Conservation (phyloP, 2,329 filamentous ascomycete species). For the Colletotrichum sp. region DNA sequence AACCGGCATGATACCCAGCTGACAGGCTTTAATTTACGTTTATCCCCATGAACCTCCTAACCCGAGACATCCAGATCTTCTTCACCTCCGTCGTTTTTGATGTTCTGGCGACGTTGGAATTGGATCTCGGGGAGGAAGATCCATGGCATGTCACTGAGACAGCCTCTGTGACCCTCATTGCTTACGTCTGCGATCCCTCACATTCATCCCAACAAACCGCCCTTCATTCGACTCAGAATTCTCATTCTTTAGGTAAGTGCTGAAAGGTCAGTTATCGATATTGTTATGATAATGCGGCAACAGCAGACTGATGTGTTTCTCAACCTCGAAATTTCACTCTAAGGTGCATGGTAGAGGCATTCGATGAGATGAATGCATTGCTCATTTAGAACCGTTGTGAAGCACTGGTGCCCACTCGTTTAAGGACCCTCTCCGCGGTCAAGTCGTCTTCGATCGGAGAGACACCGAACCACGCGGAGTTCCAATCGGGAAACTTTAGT, state of each 20-base stretch:
- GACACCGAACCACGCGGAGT: neutral
- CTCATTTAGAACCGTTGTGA: neutral
- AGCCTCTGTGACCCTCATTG: neutral
- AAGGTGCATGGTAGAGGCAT: neutral
- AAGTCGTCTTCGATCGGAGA: neutral
- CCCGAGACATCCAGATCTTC: rapidly evolving
- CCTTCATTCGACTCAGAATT: neutral
- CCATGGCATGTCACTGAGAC: neutral
- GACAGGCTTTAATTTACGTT: neutral
- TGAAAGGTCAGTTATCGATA: neutral
- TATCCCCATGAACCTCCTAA: neutral
- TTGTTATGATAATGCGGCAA: neutral
- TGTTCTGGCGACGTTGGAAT: neutral
- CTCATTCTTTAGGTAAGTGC: neutral
- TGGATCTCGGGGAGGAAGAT: neutral
- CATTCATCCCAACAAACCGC: neutral
- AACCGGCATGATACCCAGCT: neutral
- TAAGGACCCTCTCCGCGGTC: neutral
- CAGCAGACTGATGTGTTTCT: neutral
- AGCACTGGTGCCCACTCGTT: neutral
- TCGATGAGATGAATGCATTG: neutral
- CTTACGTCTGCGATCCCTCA: neutral
- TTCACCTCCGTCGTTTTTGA: neutral
- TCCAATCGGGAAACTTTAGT: neutral
- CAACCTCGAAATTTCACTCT: neutral